These are phyloP conservation scores for Beauveria asiatica DNA, from an alignment of 2,329 filamentous ascomycete species.

Conservation along the genomic window DNA sequence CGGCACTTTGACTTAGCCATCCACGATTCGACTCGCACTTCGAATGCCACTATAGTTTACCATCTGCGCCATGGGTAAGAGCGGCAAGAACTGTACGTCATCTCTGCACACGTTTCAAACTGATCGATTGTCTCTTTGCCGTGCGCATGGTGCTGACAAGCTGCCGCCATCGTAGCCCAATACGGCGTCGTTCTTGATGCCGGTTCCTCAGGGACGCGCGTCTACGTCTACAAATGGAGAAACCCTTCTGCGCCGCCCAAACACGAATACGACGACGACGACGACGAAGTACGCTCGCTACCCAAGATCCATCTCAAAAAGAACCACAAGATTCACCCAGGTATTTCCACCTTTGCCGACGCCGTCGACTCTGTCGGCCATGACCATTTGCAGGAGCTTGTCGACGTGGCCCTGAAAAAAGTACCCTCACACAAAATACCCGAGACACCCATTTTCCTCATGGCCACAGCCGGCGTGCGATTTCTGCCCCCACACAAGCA, in stretches of 20 bases:
- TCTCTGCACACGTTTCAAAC: neutral
- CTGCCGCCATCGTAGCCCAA: constrained; percentile 35
- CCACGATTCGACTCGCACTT: neutral
- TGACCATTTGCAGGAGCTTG: constrained; percentile 70
- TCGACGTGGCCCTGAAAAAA: constrained; percentile 72
- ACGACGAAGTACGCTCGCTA: constrained; percentile 48
- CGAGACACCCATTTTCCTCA: constrained; percentile 86
- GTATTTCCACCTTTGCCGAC: constrained; percentile 82
- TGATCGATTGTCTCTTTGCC: neutral
- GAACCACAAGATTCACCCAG: constrained; percentile 89
- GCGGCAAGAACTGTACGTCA: constrained; percentile 26
- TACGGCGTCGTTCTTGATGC: constrained; percentile 97
- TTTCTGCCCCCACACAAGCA: constrained; percentile 69
- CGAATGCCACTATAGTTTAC: neutral
- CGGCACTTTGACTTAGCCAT: neutral
- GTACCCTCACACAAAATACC: constrained; percentile 68
- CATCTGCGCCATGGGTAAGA: constrained; percentile 7
- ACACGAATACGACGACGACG: constrained; percentile 29
- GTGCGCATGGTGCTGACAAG: neutral
- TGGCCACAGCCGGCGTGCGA: constrained; percentile 93
- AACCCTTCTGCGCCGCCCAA: constrained; percentile 57
- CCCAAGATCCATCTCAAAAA: constrained; percentile 78
- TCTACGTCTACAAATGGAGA: constrained; percentile 92
- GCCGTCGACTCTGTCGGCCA: constrained; percentile 67
- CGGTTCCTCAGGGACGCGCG: constrained; percentile 90